phyloP scores from a whole-genome alignment of 768 basidiomycete genomes.

The Melanogaster broomeanus region DNA sequence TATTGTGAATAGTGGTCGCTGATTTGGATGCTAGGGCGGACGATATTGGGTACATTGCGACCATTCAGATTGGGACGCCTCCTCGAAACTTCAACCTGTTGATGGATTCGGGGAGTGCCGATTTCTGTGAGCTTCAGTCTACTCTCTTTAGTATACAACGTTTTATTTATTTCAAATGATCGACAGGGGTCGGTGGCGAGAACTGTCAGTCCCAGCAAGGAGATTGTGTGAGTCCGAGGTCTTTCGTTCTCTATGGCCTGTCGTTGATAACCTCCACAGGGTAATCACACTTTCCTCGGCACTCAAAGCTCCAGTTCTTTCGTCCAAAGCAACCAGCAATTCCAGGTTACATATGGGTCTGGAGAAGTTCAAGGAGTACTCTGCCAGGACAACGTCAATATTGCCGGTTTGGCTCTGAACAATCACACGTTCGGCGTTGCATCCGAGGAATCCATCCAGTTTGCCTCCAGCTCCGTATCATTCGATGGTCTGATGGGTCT shows the following conservation, averaged over 20 bases:
- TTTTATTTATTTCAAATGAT: neutral
- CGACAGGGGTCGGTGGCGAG: constrained; percentile 53
- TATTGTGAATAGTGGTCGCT: neutral
- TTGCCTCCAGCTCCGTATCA: constrained; percentile 46
- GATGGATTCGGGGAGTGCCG: constrained; percentile 73
- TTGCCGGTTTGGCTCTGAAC: constrained; percentile 61
- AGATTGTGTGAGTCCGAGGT: constrained; percentile 39
- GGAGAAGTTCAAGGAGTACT: constrained; percentile 68
- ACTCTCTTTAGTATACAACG: neutral
- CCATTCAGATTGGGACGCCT: constrained; percentile 68
- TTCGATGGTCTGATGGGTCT: constrained; percentile 83
- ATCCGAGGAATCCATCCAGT: constrained; percentile 57
- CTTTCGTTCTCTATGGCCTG: neutral
- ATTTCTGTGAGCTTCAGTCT: constrained; percentile 44
- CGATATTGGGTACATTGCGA: constrained; percentile 60
- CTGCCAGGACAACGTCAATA: constrained; percentile 58
- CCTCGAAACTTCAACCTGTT: constrained; percentile 55
- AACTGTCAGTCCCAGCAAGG: constrained; percentile 47
- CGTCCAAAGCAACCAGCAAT: constrained; percentile 47
- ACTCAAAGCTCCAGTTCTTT: constrained; percentile 62
- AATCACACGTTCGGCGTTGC: constrained; percentile 73
- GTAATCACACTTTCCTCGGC: constrained; percentile 70
- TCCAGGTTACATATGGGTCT: constrained; percentile 68
- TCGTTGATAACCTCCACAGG: constrained; percentile 38
- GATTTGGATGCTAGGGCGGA: constrained; percentile 36